Conservation (phyloP, 805 yeast species). For the Blastobotrys muscicola region DNA sequence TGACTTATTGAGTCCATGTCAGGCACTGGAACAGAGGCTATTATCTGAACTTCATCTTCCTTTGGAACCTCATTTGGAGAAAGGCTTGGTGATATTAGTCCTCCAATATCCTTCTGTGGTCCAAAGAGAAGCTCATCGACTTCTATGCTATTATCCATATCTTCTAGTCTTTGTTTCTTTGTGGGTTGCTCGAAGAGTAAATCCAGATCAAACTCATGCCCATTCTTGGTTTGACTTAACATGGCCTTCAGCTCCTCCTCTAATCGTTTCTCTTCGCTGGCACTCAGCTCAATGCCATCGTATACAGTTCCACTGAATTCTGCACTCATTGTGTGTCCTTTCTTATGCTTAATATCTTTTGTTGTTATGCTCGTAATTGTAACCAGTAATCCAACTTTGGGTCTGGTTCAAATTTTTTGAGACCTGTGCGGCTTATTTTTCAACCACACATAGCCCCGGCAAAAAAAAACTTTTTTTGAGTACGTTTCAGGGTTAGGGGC, state of each 20-base stretch:
- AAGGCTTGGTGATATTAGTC: neutral
- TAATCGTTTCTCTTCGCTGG: conserved; percentile 2
- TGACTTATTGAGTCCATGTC: conserved; percentile 2
- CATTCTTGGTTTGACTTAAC: neutral
- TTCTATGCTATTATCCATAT: neutral
- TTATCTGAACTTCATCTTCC: neutral
- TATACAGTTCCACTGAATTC: neutral
- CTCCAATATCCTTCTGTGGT: neutral
- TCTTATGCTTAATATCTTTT: too few species aligned
- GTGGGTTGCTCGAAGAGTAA: neutral
- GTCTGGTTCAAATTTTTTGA: too few species aligned
- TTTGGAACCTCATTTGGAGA: neutral
- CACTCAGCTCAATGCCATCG: neutral
- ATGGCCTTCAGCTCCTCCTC: conserved; percentile 3
- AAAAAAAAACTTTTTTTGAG: too few species aligned
- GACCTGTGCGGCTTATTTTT: too few species aligned
- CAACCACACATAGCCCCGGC: too few species aligned
- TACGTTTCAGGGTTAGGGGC: too few species aligned
- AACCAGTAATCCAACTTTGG: too few species aligned
- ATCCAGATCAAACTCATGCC: neutral
- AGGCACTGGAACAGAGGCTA: neutral
- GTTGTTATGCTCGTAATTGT: too few species aligned
- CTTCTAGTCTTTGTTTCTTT: neutral
- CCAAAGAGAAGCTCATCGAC: neutral
- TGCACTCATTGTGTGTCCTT: neutral